Percentiles rank a stretch among this genome's conserved stretches.
These are phyloP conservation scores for Punica granatum DNA, from an alignment of 345 rosid species.

Conservation along the genomic window DNA sequence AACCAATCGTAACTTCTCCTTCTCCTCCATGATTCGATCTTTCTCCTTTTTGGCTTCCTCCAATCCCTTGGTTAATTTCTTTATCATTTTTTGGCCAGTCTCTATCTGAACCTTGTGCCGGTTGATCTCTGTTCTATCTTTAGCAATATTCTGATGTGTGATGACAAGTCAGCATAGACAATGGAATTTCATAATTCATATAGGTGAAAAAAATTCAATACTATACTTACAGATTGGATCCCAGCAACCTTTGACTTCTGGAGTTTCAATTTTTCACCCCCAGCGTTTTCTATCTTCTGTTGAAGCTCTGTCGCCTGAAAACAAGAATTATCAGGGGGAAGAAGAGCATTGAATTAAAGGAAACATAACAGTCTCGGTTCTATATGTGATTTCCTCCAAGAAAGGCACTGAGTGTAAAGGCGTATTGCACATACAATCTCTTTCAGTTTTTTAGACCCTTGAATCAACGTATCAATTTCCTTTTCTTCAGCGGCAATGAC, in stretches of 20 bases:
- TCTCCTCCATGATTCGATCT: slow-evolving; percentile 58
- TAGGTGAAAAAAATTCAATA: not conserved
- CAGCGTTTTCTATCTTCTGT: slow-evolving; percentile 81
- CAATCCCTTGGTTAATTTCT: slow-evolving; percentile 77
- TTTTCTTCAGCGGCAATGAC: slow-evolving; percentile 53
- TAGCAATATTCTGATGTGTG: slow-evolving; percentile 68
- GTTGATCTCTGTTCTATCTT: slow-evolving; percentile 73
- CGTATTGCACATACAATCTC: slow-evolving; percentile 42
- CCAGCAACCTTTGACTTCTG: slow-evolving; percentile 77
- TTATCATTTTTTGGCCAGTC: slow-evolving; percentile 76
- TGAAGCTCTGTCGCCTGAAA: slow-evolving; percentile 76
- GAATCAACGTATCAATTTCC: slow-evolving; percentile 56
- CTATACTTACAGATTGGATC: slow-evolving; percentile 74
- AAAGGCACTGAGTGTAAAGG: not conserved
- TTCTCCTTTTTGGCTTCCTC: slow-evolving; percentile 77
- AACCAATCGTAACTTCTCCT: slow-evolving; percentile 46
- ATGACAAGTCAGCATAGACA: not conserved
- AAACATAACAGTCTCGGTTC: not conserved
- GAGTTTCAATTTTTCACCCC: slow-evolving; percentile 67
- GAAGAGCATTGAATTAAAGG: not conserved
- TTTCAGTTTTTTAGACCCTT: slow-evolving; percentile 71
- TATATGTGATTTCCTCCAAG: not conserved
- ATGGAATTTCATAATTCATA: not conserved
- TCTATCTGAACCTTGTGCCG: slow-evolving; percentile 85
- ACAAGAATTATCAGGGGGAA: slow-evolving; percentile 3